Evolutionary conservation across 352 stramenopile species (phyloP).

Genomic region (Phytopythium oedochilum): DNA sequence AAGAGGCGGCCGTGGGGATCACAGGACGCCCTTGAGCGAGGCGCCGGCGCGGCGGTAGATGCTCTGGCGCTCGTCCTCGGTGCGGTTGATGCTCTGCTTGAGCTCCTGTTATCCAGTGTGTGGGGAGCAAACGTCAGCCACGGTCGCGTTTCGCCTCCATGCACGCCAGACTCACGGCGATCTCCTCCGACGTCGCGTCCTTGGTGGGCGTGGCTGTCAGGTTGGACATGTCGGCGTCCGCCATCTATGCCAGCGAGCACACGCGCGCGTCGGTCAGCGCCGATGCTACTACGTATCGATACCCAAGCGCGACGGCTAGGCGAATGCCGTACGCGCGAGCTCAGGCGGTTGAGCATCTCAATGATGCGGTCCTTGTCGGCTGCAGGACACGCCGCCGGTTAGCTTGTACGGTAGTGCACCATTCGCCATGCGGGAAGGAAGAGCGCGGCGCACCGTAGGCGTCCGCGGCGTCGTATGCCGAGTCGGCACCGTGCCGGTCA

Average conservation of each 20-base stretch:
- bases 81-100: slow-evolving; percentile 69
- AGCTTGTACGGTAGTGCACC: not conserved
- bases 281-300: no score
- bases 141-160: no score
- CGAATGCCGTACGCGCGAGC: slow-evolving; percentile 47
- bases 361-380: slow-evolving; percentile 84
- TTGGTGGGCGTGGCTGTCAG: slow-evolving; percentile 74
- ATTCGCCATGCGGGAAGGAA: no score
- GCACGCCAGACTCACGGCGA: slow-evolving; percentile 49
- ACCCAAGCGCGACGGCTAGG: no score
- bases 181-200: slow-evolving; percentile 74
- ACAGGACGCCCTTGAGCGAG: slow-evolving; percentile 76
- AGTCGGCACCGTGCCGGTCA: slow-evolving; percentile 54
- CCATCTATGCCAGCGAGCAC: slow-evolving; percentile 42
- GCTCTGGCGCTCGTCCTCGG: slow-evolving; percentile 75
- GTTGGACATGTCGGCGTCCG: slow-evolving; percentile 84
- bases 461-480: slow-evolving; percentile 64
- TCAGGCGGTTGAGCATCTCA: slow-evolving; percentile 86
- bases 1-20: not conserved
- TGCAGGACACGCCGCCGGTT: slow-evolving; percentile 10
- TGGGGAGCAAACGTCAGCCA: not conserved
- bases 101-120: no score
- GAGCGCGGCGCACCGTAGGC: slow-evolving; percentile 49
- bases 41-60: slow-evolving; percentile 72
- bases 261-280: not conserved